These are phyloP conservation scores for Kluyveromyces nonfermentans DNA, from an alignment of 805 yeast species.

Conservation along the genomic window DNA sequence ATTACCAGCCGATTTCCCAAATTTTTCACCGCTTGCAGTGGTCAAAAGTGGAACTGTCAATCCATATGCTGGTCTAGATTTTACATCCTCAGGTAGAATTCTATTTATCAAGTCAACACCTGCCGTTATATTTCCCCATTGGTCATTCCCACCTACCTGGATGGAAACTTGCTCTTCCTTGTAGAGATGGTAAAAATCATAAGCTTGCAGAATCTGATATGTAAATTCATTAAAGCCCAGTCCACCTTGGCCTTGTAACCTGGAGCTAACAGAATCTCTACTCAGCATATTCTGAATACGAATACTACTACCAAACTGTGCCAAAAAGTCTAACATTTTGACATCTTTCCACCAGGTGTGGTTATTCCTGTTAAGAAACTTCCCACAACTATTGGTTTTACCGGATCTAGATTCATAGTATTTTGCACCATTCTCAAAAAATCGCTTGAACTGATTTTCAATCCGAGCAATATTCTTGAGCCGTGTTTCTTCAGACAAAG, in stretches of 20 bases:
- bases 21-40: slow-evolving; percentile 82
- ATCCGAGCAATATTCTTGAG: slow-evolving; percentile 50
- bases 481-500: slow-evolving; percentile 45
- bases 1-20: slow-evolving; percentile 96
- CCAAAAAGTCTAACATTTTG: slow-evolving; percentile 67
- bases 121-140: slow-evolving; percentile 97
- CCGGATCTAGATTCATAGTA: slow-evolving; percentile 42
- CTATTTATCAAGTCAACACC: slow-evolving; percentile 82
- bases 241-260: slow-evolving; percentile 63
- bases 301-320: slow-evolving; percentile 65
- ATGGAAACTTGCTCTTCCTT: slow-evolving; percentile 47
- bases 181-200: slow-evolving; percentile 79
- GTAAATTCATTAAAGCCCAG: slow-evolving; percentile 91
- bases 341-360: slow-evolving; percentile 79
- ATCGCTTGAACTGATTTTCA: slow-evolving; percentile 47
- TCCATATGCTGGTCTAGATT: slow-evolving; percentile 44
- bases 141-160: slow-evolving; percentile 95
- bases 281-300: slow-evolving; percentile 81
- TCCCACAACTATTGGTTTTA: slow-evolving; percentile 30
- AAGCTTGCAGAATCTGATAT: slow-evolving; percentile 88
- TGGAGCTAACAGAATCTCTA: slow-evolving; percentile 73
- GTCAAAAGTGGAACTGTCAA: slow-evolving; percentile 85
- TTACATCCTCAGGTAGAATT: slow-evolving; percentile 28
- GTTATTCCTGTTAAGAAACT: slow-evolving; percentile 48
- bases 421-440: slow-evolving; percentile 51